phyloP scores from a whole-genome alignment of 345 rosid genomes.

The Lepidium aucheri region DNA sequence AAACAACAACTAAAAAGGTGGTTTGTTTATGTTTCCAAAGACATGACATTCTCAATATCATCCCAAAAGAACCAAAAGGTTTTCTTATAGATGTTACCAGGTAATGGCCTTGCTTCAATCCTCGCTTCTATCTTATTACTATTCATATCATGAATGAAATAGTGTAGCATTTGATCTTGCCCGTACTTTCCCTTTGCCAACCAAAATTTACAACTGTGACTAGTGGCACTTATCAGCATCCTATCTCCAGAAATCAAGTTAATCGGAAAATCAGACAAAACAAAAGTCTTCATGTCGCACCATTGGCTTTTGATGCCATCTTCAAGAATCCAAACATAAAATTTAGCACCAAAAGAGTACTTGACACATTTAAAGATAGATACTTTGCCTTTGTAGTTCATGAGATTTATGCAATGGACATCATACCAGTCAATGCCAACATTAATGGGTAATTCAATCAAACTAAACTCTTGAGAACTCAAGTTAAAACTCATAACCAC shows the following conservation, averaged over 20 bases:
- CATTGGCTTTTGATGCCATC: not conserved
- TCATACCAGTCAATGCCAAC: not conserved
- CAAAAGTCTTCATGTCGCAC: not conserved
- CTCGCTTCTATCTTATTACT: not conserved
- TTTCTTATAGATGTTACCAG: too few relatives aligned
- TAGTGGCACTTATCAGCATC: not conserved
- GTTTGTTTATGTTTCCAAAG: too few relatives aligned
- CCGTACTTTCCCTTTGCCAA: not conserved
- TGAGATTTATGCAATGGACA: not conserved
- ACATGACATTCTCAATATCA: too few relatives aligned
- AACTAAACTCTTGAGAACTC: not conserved
- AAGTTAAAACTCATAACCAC: not conserved
- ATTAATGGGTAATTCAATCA: not conserved
- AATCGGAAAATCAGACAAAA: not conserved
- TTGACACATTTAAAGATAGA: not conserved
- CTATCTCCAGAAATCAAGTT: not conserved
- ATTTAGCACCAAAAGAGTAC: not conserved
- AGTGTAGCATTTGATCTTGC: too few relatives aligned
- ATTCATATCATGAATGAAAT: not conserved
- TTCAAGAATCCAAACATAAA: not conserved
- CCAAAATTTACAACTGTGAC: not conserved
- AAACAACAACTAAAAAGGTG: too few relatives aligned
- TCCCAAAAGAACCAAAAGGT: too few relatives aligned
- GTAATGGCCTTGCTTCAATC: not conserved
- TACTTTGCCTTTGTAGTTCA: not conserved